Percentiles rank a stretch among this genome's conserved stretches.
Conservation (phyloP, 176 grass and related monocot genomes). For the Triticum urartu region DNA sequence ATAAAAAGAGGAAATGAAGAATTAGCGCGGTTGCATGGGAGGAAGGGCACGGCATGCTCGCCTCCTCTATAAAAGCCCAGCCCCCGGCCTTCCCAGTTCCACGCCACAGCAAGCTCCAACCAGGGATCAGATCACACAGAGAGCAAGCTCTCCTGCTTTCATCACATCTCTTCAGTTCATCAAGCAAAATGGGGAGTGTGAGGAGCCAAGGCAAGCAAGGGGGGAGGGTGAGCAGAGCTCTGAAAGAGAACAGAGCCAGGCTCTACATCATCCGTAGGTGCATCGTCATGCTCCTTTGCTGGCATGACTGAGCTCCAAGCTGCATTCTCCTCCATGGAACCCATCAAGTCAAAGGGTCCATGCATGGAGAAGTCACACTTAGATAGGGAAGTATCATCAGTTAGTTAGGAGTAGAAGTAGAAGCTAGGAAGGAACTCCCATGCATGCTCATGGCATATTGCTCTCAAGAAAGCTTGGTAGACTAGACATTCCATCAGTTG, state of each 20-base stretch:
- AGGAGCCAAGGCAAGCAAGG: slow-evolving; percentile 50
- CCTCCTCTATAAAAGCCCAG: slow-evolving; percentile 48
- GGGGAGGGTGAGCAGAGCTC: slow-evolving; percentile 46
- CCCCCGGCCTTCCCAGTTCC: slow-evolving; percentile 10
- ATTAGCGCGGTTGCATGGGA: slow-evolving; percentile 40
- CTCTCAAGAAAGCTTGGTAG: slow-evolving; percentile 22
- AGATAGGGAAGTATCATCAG: slow-evolving; percentile 31
- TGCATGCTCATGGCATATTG: slow-evolving; percentile 26
- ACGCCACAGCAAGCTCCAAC: slow-evolving; percentile 29
- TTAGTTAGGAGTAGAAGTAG: slow-evolving; percentile 23
- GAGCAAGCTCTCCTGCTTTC: slow-evolving; percentile 1
- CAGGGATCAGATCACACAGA: slow-evolving; percentile 30
- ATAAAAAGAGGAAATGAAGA: background rate
- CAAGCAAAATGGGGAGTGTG: slow-evolving; percentile 39
- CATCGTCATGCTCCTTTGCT: slow-evolving; percentile 77
- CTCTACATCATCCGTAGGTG: slow-evolving; percentile 69
- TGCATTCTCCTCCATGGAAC: slow-evolving; percentile 23
- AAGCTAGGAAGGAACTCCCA: slow-evolving; percentile 21
- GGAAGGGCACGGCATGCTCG: slow-evolving; percentile 28
- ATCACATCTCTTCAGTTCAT: slow-evolving; percentile 13
- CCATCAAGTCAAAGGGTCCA: slow-evolving; percentile 17
- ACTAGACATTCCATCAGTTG: slow-evolving; percentile 18
- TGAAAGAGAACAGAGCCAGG: slow-evolving; percentile 66
- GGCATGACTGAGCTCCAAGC: slow-evolving; percentile 48
- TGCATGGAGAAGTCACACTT: slow-evolving; percentile 26